Conservation (phyloP, 306 rosid species). For the Medicago ruthenica region DNA sequence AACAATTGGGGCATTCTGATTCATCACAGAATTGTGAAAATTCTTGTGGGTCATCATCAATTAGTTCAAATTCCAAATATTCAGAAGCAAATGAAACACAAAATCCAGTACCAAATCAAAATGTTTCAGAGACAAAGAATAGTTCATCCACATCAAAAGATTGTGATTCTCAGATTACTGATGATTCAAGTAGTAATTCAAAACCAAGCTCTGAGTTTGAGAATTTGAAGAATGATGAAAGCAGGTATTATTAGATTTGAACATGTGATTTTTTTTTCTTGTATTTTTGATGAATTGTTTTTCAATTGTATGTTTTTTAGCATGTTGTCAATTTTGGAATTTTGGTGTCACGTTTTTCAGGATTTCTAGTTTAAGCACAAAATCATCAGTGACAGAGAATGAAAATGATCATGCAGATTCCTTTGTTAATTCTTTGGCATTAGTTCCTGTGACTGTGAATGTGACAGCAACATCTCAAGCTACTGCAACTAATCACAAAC, state of each 20-base stretch:
- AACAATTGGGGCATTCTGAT: constrained; percentile 53
- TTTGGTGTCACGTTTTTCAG: constrained; percentile 45
- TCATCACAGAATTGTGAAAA: constrained; percentile 57
- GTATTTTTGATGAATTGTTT: constrained; percentile 2
- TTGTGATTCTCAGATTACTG: constrained; percentile 46
- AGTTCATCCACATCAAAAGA: constrained; percentile 43
- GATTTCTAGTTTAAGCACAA: constrained; percentile 45
- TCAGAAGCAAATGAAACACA: constrained; percentile 51
- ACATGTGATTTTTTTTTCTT: not conserved
- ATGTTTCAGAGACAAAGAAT: constrained; percentile 27
- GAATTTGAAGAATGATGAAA: constrained; percentile 49
- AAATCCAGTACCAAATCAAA: constrained; percentile 34
- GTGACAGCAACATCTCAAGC: constrained; percentile 46
- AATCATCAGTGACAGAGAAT: constrained; percentile 51
- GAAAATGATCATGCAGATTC: constrained; percentile 46
- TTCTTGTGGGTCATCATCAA: constrained; percentile 52
- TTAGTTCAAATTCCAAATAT: constrained; percentile 46
- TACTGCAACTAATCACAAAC: constrained; percentile 47
- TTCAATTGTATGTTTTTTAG: constrained; percentile 3
- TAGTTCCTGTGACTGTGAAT: constrained; percentile 59
- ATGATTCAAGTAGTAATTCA: constrained; percentile 38
- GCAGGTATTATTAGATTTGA: constrained; percentile 52
- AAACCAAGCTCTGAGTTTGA: constrained; percentile 43
- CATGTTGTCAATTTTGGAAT: constrained; percentile 22
- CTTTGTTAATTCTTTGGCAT: constrained; percentile 56